Percentiles rank a stretch among this genome's conserved stretches.
phyloP scores from a whole-genome alignment of 1,139 yeast genomes.

The Magnusiomyces clavatus region DNA sequence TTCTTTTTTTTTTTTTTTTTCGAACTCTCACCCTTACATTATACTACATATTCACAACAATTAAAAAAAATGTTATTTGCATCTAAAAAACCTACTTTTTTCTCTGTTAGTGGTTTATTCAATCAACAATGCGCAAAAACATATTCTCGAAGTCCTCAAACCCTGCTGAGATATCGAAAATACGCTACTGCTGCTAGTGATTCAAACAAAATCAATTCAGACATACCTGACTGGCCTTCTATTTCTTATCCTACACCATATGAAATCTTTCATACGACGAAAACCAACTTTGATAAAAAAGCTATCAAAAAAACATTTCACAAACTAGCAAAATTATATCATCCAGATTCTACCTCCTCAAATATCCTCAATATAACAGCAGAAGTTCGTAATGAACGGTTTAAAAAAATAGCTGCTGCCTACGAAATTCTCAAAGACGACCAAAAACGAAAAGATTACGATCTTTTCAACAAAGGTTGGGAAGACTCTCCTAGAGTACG shows the following conservation, averaged over 20 bases:
- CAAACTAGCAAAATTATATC: slow-evolving; percentile 69
- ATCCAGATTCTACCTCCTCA: slow-evolving; percentile 57
- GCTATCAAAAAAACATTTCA: slow-evolving; percentile 50
- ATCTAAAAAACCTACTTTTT: no score
- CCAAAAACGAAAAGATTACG: slow-evolving; percentile 38
- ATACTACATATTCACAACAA: no score
- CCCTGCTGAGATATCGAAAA: no score
- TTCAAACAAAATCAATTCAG: neutral
- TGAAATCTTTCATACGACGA: slow-evolving; percentile 51
- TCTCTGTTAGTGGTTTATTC: no score
- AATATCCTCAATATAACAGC: slow-evolving; percentile 9
- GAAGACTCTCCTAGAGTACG: slow-evolving; percentile 20
- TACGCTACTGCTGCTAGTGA: neutral
- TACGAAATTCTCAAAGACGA: slow-evolving; percentile 64
- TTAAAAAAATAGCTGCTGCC: slow-evolving; percentile 65
- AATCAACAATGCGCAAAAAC: no score
- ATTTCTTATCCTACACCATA: slow-evolving; percentile 60
- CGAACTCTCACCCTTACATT: no score
- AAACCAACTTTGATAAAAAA: slow-evolving; percentile 33
- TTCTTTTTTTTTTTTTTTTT: no score
- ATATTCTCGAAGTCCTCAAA: no score
- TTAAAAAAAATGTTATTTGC: no score
- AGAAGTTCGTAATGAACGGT: slow-evolving; percentile 38
- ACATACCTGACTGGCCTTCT: slow-evolving; percentile 48
- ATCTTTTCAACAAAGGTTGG: slow-evolving; percentile 22